Evolutionary conservation across 495 filamentous ascomycete genomes (phyloP), one percentile per base, ranked within the genome.

Genomic region (Aspergillus biplanus): DNA sequence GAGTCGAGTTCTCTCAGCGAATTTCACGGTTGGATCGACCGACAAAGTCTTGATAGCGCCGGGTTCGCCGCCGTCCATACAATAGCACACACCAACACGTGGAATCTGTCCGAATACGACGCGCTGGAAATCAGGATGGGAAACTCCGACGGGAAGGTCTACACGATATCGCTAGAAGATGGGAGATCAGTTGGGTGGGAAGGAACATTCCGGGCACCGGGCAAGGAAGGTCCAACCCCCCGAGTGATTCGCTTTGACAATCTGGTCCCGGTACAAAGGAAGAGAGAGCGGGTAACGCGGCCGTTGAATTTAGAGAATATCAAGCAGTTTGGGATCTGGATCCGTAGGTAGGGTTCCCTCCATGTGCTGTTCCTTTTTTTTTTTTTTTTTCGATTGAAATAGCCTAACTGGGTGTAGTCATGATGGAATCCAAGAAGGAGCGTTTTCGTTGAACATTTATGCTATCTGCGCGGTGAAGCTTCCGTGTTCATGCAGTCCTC

Each of bases 161-260:
- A 90, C 67, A 89, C 87, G 0, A 71, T 92, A 50, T 80, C 85
- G 5, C 62, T 93, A 16, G 91, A 90, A 70, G 87, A 92, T 64
- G 74, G 81, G 42, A 59, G 52, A 7, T 31, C 48, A 0, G 11
- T 33, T 12, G 6, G 12, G 0, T 64, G 46, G 47, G 61, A 54
- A 49, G 55, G 4, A 5, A 46, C n/a, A 1, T 64, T 64, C 18
- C 49, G 55, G 7, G 32, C n/a, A 33, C 37, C 16, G 18, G 33
- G 8, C 32, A 62, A 15, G 53, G 61, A 5, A 32, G 44, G 7
- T 21, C 34, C 33, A 7, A 7, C 39, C 1, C 18, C 42, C 15
- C n/a, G 44, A 12, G 37, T 56, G 7, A 48, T 62, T 31, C 39
- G 60, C 8, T 50, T 62, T n/a, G 5, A 12, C 18, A n/a, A 33